Evolutionary conservation across 2,329 filamentous ascomycete genomes (phyloP).

Genomic region (Capronia americana): DNA sequence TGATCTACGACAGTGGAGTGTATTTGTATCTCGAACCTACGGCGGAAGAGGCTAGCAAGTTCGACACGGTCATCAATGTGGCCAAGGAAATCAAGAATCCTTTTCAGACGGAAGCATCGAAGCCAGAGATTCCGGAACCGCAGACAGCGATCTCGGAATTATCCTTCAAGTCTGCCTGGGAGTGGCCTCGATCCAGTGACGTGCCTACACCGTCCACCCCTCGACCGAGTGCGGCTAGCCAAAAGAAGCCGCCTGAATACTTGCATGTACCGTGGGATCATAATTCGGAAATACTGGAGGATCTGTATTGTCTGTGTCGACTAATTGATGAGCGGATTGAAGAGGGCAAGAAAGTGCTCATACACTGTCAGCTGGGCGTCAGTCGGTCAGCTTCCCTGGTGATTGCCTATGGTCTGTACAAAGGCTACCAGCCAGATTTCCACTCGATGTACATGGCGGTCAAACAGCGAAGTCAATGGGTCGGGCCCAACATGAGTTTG

Average conservation of each 20-base stretch:
- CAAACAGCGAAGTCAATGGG: slow-evolving; percentile 70
- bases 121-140: slow-evolving; percentile 48
- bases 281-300: slow-evolving; percentile 70
- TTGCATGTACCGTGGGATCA: slow-evolving; percentile 71
- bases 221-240: slow-evolving; percentile 25
- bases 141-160: slow-evolving; percentile 53
- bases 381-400: slow-evolving; percentile 70
- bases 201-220: slow-evolving; percentile 36
- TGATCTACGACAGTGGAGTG: slow-evolving; percentile 67
- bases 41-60: slow-evolving; percentile 63
- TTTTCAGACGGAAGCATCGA: slow-evolving; percentile 50
- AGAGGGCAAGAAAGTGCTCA: slow-evolving; percentile 64
- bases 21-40: slow-evolving; percentile 69
- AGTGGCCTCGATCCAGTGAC: slow-evolving; percentile 48
- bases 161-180: slow-evolving; percentile 59
- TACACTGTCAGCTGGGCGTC: slow-evolving; percentile 70
- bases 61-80: slow-evolving; percentile 70
- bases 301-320: slow-evolving; percentile 65
- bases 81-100: slow-evolving; percentile 70
- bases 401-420: slow-evolving; percentile 70
- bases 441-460: slow-evolving; percentile 70
- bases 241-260: slow-evolving; percentile 60
- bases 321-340: slow-evolving; percentile 66
- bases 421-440: slow-evolving; percentile 66
- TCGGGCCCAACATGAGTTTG: slow-evolving; percentile 71